A percentile compares a stretch with the other conserved stretches of the same genome.
Evolutionary conservation across 2,329 filamentous ascomycete genomes (phyloP).

Genomic region (Neoascochyta sp.): DNA sequence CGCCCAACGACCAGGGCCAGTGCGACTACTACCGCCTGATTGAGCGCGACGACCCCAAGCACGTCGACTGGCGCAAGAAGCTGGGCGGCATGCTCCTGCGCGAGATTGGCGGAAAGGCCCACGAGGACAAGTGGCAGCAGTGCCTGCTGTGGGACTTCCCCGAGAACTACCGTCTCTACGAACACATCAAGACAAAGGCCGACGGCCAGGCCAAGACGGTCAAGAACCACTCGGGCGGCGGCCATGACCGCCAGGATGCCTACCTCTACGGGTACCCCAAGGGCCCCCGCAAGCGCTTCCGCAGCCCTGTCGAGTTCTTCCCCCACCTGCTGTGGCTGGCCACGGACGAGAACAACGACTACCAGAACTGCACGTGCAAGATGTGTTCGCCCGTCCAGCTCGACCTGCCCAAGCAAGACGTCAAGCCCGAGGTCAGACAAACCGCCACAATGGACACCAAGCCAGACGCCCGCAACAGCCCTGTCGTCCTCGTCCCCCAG

Average conservation of each 20-base stretch:
- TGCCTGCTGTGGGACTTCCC: conserved; percentile 55
- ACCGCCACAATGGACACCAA: conserved; percentile 20
- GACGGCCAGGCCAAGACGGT: conserved; percentile 47
- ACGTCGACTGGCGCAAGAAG: conserved; percentile 57
- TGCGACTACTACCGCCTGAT: conserved; percentile 55
- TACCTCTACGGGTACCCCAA: conserved; percentile 59
- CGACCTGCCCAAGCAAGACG: conserved; percentile 39
- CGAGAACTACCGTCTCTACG: conserved; percentile 56
- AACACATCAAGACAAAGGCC: conserved; percentile 55
- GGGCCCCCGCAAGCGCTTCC: conserved; percentile 55
- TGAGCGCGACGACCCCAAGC: conserved; percentile 50
- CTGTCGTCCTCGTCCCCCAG: conserved; percentile 25
- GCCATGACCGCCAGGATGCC: conserved; percentile 55
- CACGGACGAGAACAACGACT: conserved; percentile 52
- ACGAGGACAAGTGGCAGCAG: conserved; percentile 37
- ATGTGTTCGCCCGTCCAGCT: conserved; percentile 54
- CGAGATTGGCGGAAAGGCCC: conserved; percentile 43
- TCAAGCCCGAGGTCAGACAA: conserved; percentile 21
- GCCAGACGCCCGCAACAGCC: conserved; percentile 23
- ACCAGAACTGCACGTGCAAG: conserved; percentile 56
- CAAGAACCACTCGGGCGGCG: conserved; percentile 49
- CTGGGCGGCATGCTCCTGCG: conserved; percentile 56
- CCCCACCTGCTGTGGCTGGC: conserved; percentile 57
- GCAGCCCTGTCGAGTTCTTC: conserved; percentile 59
- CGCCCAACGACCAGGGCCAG: conserved; percentile 51